Evolutionary conservation across 1,284 basidiomycete genomes (phyloP).

Genomic region (Rhodofomes roseus): DNA sequence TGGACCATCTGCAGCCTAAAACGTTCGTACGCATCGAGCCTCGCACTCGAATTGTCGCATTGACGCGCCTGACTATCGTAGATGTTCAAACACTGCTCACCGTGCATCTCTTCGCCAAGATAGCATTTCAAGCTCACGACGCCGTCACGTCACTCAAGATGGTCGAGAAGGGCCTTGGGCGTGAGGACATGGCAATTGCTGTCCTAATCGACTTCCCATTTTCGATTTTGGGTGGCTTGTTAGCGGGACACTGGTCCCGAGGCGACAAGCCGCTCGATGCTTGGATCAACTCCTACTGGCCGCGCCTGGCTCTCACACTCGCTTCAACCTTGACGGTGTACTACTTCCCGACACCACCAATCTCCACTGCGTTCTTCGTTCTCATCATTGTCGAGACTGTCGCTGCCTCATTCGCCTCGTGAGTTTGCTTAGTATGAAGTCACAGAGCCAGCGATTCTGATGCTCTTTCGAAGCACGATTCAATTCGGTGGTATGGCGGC

Average conservation of each 20-base stretch:
- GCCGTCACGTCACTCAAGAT: constrained; percentile 92
- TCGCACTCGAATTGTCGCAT: background rate
- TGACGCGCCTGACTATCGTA: constrained; percentile 30
- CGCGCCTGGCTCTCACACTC: constrained; percentile 72
- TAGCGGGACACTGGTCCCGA: constrained; percentile 91
- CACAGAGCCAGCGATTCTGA: background rate
- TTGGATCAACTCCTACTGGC: constrained; percentile 94
- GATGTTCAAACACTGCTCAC: constrained; percentile 90
- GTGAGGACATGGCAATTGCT: constrained; percentile 93
- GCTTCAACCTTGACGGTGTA: constrained; percentile 80
- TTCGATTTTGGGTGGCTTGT: constrained; percentile 93
- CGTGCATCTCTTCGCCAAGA: constrained; percentile 90
- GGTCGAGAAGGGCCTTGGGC: constrained; percentile 93
- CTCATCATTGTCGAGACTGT: constrained; percentile 83
- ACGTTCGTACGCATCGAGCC: constrained; percentile 49
- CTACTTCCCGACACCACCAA: constrained; percentile 79
- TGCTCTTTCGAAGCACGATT: constrained; percentile 64
- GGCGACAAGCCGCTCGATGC: constrained; percentile 75
- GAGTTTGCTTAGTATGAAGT: constrained; percentile 23
- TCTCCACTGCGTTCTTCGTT: constrained; percentile 77
- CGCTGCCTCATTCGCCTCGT: constrained; percentile 83
- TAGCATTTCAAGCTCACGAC: constrained; percentile 96
- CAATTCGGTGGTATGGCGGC: constrained; percentile 99
- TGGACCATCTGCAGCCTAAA: constrained; percentile 91
- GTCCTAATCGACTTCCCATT: constrained; percentile 98